Evolutionary conservation across 2,329 filamentous ascomycete genomes (phyloP).

Genomic region (Tolypocladium inflatum): DNA sequence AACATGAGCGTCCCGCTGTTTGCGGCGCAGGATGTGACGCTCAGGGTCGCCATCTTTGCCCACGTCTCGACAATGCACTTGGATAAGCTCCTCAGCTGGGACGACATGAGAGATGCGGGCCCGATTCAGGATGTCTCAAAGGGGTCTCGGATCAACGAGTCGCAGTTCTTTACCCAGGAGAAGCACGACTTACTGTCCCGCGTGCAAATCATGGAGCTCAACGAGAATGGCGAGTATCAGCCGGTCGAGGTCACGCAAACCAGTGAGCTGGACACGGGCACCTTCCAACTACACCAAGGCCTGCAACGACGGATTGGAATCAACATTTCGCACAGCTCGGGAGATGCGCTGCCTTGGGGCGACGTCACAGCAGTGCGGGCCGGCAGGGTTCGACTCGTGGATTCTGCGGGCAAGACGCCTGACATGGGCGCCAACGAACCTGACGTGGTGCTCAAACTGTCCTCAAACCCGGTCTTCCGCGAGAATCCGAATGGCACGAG

Average conservation of each 20-base stretch:
- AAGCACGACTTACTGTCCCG: slow-evolving; percentile 86
- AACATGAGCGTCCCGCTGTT: slow-evolving; percentile 89
- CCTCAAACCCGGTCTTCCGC: slow-evolving; percentile 68
- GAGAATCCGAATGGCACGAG: slow-evolving; percentile 85
- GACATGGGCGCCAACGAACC: slow-evolving; percentile 64
- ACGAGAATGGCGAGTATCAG: slow-evolving; percentile 82
- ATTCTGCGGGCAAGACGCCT: slow-evolving; percentile 75
- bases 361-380: slow-evolving; percentile 69
- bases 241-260: slow-evolving; percentile 89
- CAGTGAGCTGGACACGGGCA: slow-evolving; percentile 74
- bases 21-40: slow-evolving; percentile 56
- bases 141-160: slow-evolving; percentile 70
- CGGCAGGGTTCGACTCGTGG: slow-evolving; percentile 73
- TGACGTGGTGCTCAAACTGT: slow-evolving; percentile 68
- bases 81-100: slow-evolving; percentile 96
- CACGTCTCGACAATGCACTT: slow-evolving; percentile 88
- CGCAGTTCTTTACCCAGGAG: slow-evolving; percentile 88
- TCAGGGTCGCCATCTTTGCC: slow-evolving; percentile 86
- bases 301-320: slow-evolving; percentile 81
- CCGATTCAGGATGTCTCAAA: slow-evolving; percentile 45
- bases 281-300: slow-evolving; percentile 92
- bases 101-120: slow-evolving; percentile 84
- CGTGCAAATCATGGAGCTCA: slow-evolving; percentile 82
- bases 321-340: slow-evolving; percentile 84
- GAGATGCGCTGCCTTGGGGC: slow-evolving; percentile 80